phyloP scores from a whole-genome alignment of 2,329 filamentous ascomycete species.

The Colletotrichum tabaci region DNA sequence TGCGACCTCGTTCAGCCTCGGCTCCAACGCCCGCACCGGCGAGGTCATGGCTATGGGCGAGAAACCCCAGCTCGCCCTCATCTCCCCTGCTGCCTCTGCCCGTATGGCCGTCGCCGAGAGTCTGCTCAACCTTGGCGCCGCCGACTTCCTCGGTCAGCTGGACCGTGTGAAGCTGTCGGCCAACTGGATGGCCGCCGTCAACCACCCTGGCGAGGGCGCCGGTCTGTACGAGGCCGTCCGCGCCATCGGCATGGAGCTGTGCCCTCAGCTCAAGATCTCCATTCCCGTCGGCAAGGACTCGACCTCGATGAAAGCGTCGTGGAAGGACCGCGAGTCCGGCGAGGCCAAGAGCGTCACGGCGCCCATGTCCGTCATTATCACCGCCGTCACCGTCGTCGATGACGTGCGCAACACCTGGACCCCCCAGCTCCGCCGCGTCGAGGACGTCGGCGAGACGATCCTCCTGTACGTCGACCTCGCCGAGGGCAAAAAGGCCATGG shows the following conservation, averaged over 20 bases:
- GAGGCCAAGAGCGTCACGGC: constrained; percentile 89
- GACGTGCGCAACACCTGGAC: constrained; percentile 94
- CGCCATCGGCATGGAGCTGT: constrained; percentile 93
- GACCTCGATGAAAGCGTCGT: constrained; percentile 98
- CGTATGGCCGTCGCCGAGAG: constrained; percentile 97
- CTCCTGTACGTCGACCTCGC: constrained; percentile 94
- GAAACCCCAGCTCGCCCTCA: constrained; percentile 89
- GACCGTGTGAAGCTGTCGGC: constrained; percentile 89
- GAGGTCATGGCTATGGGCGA: constrained; percentile 99
- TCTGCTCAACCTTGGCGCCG: constrained; percentile 92
- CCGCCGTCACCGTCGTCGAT: constrained; percentile 88
- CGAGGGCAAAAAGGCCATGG: constrained; percentile 83
- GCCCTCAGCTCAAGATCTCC: constrained; percentile 88
- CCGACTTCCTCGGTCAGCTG: constrained; percentile 77
- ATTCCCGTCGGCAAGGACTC: constrained; percentile 99
- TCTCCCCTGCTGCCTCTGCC: constrained; percentile 90
- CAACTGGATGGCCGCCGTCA: constrained; percentile 99
- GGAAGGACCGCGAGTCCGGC: constrained; percentile 79
- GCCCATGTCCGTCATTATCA: constrained; percentile 91
- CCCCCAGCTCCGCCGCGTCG: constrained; percentile 84
- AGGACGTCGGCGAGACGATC: constrained; percentile 90
- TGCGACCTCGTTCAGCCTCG: constrained; percentile 80
- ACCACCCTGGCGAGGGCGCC: constrained; percentile 91
- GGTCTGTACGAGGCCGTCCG: constrained; percentile 94
- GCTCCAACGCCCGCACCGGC: constrained; percentile 79